Evolutionary conservation across 2,329 filamentous ascomycete genomes (phyloP), one percentile per base, ranked within the genome.

Genomic region (Lasiodiplodia citricola): DNA sequence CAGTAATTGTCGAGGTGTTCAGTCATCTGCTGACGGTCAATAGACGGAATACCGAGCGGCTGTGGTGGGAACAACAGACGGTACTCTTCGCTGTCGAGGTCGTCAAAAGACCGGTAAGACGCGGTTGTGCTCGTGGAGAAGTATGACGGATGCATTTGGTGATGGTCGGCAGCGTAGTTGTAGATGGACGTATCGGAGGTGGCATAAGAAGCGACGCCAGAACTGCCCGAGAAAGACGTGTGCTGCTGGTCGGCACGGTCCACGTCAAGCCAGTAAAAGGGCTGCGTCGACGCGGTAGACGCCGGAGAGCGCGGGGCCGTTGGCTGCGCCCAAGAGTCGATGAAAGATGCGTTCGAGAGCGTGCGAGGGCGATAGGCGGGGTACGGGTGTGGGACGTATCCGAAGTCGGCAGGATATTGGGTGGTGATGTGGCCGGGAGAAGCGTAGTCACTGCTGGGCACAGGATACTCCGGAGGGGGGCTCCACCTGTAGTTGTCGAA

Each of bases 1-100:
- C 82, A 84, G 75, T 80, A 84, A 73, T 79, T 78, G 69, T 80
- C 76, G 71, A 84, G 76, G 76, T 80, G 82, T 70, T 80, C 75
- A 74, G 74, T 75, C 78, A 78, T 79, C 67, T 68, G 67, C 10
- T 47, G 52, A 56, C 58, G 67, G 67, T 68, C 67, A 68, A 68
- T 68, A 65, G 38, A 28, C 41, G 58, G 67, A 51, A 65, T 68
- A 78, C 77, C 78, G 73, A 79, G 79, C 70, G 73, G 72, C 70
- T 79, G 74, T 51, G 76, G 74, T 67, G 76, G 74, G 69, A 79
- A 80, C 70, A 80, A 73, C 44, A 77, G 71, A 51, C 68, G 68
- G 38, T 74, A 74, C 70, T 80, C 78, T 69, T 79, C 76, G 65
- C 77, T 74, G 69, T 81, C 79, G 69, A 77, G 74, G 67, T 79